These are phyloP conservation scores for Protea cynaroides DNA, from an alignment of 164 flowering plant genomes.

Conservation along the genomic window DNA sequence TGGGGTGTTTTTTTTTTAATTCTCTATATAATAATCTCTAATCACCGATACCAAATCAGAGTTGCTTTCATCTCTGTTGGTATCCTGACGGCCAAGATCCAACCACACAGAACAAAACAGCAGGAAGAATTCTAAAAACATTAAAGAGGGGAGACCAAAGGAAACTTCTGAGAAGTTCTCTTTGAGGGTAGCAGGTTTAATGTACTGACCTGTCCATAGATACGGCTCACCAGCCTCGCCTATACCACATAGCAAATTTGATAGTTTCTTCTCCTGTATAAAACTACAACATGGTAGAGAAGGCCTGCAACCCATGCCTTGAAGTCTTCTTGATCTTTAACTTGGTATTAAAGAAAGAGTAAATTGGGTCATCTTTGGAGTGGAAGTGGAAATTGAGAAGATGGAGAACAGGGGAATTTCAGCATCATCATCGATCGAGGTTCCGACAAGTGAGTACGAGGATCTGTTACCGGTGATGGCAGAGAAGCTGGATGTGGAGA, in stretches of 20 bases:
- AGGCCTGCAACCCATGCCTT: background rate
- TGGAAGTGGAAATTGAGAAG: background rate
- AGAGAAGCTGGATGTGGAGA: slow-evolving; percentile 71
- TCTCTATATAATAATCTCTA: too few relatives aligned
- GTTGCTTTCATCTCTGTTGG: too few relatives aligned
- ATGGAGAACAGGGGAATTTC: slow-evolving; percentile 7
- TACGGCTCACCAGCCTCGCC: too few relatives aligned
- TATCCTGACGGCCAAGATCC: background rate
- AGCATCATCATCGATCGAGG: background rate
- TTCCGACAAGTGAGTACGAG: slow-evolving; percentile 30
- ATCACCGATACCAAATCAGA: too few relatives aligned
- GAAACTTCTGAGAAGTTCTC: slow-evolving; percentile 11
- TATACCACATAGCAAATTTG: too few relatives aligned
- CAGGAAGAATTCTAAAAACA: background rate
- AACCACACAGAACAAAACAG: background rate
- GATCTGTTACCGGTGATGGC: slow-evolving; percentile 89
- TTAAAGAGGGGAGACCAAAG: background rate
- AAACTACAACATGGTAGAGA: too few relatives aligned
- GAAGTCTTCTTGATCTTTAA: background rate
- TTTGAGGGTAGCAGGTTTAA: too few relatives aligned
- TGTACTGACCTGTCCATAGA: too few relatives aligned
- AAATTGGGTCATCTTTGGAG: too few relatives aligned
- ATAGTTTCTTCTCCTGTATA: too few relatives aligned
- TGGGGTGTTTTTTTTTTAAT: too few relatives aligned
- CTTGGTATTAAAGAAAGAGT: too few relatives aligned